Conservation (phyloP, 2,329 filamentous ascomycete genomes). For the Botrytis hyacinthi region DNA sequence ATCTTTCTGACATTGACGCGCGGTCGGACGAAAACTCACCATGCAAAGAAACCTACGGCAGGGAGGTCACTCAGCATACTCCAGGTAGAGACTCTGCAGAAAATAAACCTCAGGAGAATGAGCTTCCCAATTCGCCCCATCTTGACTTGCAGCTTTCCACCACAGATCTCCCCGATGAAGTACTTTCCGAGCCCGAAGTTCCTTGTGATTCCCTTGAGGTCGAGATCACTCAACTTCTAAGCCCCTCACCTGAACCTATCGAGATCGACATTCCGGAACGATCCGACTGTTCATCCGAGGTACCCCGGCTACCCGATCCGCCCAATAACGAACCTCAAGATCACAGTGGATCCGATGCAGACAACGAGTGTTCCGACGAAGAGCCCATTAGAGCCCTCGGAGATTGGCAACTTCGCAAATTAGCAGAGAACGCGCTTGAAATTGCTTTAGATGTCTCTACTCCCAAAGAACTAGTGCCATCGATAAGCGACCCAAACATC, state of each 20-base stretch:
- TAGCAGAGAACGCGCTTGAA: conserved; percentile 15
- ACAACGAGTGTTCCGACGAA: conserved; percentile 13
- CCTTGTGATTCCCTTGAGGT: neutral
- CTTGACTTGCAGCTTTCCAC: conserved; percentile 3
- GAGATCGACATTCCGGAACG: neutral
- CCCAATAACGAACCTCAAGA: neutral
- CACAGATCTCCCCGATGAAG: neutral
- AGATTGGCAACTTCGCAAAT: conserved; percentile 11
- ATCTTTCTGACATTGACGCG: neutral
- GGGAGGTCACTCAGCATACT: neutral
- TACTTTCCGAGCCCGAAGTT: neutral
- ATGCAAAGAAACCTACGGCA: neutral
- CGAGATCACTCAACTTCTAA: neutral
- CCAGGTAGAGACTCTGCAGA: neutral
- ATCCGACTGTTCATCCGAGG: neutral
- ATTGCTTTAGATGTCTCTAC: conserved; percentile 5
- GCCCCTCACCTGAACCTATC: neutral
- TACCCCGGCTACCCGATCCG: neutral
- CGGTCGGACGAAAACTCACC: neutral
- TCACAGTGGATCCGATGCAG: conserved; percentile 17
- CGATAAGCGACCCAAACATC: neutral
- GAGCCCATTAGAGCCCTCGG: neutral
- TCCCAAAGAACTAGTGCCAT: neutral
- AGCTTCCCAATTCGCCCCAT: neutral
- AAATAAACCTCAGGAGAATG: neutral